Base-by-base conservation (phyloP, 805 yeast species). In the Ascoidea tarda region DNA sequence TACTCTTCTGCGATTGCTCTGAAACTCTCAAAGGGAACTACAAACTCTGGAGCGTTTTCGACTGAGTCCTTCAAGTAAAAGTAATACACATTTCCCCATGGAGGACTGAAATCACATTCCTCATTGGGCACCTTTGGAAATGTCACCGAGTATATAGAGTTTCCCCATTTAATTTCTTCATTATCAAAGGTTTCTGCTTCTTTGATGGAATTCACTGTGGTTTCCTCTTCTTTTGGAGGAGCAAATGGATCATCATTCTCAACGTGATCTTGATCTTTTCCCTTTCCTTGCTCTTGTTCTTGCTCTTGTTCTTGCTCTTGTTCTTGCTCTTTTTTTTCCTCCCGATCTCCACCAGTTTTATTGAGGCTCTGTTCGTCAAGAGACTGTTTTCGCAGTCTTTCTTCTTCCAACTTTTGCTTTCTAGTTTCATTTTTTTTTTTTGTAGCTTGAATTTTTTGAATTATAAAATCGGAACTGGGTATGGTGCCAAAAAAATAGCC, bases 31-130 rank as follows among this genome's bases (percentile, higher is more conserved):
- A 93, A 89, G 1, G 97, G 98, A 5, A 93, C 96, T 5, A 93
- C 95, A 62, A 85, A 93, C 63, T 93, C 99, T 0, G 98, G 98
- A 31, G 93, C 96, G 60, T 93, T 83, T 56, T 88, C 96, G 50
- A 93, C 91, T 0, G 99, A 99, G 69, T 93, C 99, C 58, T 81
- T 81, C 54, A 93, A 69, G 68, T 73, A 87, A 64, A 86, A 93
- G 52, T 78, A 79, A 66, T 93, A 93, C 60, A 78, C 74, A 65
- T 90, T 85, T 0, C 99, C 99, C 63, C 72, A 88, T 10, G 8
- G 14, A 10, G 8, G 8, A 10, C 14, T 14, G 14, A 38, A 38
- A 10, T 38, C 44, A 46, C 33, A 56, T 6, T 57, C 53, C 0
- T 89, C 88, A 33, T 75, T 79, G 16, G 83, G 70, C n/a, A 82